Evolutionary conservation across 2,329 filamentous ascomycete species (phyloP), one percentile per base, ranked within the genome.

Genomic region (Phoma sp.): DNA sequence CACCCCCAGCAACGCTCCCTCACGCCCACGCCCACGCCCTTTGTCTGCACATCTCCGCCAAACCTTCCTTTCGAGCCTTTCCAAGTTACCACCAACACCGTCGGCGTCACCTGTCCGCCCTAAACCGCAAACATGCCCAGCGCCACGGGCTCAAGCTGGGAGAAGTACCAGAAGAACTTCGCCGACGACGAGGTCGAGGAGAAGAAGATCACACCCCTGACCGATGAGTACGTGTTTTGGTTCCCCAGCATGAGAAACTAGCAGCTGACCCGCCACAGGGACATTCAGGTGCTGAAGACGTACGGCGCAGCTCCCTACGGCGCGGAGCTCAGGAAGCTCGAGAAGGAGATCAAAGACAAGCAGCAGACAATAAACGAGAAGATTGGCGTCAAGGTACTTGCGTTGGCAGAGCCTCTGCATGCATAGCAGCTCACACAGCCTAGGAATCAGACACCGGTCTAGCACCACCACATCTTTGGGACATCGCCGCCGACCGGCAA

Each of bases 341-440:
- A 99, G 81, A 96, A 98, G 79, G 91, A 97, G 80, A 98, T 99
- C 84, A 99, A 98, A 78, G 95, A 99, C 77, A 96, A 96, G 79
- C 95, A 99, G 80, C 90, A 91, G 72, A 96, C 92, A 60, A 94
- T 99, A 59, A 96, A 99, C 68, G 95, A 99, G 81, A 99, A 99
- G 86, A 98, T 99, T 68, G 95, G 86, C 43, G 65, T 68, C 50
- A 68, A 68, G 57, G 65, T 68, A 64, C 32, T 29, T 39, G 29
- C 19, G 1, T 19, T 8, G 15, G 19, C 4, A 33, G 48, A 21
- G n/a, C 19, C 15, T 13, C 3, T 8, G 5, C 22, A 21, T 1
- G 22, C 8, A 2, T 33, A 45, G 17, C 24, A 7, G 12, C 61
- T 67, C 12, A 68, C 61, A 19, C n/a, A 1, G 8, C 12, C 64